A percentile compares a stretch with the other conserved stretches of the same genome.
Conservation (phyloP, 202 grass and related monocot species). For the Sporobolus alterniflorus region DNA sequence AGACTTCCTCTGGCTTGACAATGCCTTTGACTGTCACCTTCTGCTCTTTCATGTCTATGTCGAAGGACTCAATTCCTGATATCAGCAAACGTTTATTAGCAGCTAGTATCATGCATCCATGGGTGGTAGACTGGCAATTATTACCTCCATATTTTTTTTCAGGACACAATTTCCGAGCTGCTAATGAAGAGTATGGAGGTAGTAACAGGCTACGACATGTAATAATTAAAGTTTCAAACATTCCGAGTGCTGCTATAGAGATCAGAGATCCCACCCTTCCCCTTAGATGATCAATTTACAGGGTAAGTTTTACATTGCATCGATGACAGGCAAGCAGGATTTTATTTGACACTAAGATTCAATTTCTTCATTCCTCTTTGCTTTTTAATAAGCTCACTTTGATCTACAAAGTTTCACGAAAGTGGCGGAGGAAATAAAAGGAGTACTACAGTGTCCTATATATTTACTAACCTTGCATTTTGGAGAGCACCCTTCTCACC, state of each 20-base stretch:
- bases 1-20: constrained; percentile 77
- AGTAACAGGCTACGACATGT: no score
- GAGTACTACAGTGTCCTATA: no score
- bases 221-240: no score
- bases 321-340: neutral
- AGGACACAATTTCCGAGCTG: no score
- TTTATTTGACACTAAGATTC: neutral
- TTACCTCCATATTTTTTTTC: no score
- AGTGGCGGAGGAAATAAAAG: neutral
- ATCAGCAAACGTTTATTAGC: neutral
- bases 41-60: constrained; percentile 86
- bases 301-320: neutral
- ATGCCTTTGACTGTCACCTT: constrained; percentile 93
- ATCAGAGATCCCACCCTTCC: no score
- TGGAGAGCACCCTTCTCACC: constrained; percentile 78
- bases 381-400: neutral
- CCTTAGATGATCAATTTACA: neutral
- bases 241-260: no score
- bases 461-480: constrained; percentile 67
- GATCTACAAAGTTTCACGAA: neutral
- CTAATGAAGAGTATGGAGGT: no score
- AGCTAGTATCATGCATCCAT: neutral
- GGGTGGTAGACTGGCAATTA: neutral
- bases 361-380: neutral
- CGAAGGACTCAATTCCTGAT: constrained; percentile 81